Conservation (phyloP, 2,329 filamentous ascomycete species). For the Sarocladiaceae sp. region DNA sequence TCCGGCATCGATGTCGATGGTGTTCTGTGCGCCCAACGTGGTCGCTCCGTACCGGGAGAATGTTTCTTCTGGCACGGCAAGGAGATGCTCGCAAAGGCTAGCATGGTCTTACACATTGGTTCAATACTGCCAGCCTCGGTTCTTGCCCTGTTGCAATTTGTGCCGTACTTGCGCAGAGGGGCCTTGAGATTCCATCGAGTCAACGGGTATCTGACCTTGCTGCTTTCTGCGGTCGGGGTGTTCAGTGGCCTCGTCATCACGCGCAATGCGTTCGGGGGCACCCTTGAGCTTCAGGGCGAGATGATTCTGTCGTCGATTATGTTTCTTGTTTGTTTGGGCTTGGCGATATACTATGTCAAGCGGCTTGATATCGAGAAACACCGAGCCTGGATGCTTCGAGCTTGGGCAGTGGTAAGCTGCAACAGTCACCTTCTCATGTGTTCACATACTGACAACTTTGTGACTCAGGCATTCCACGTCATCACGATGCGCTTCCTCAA, state of each 20-base stretch:
- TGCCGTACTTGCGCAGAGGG: conserved; percentile 42
- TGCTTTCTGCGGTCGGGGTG: conserved; percentile 42
- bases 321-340: conserved; percentile 35
- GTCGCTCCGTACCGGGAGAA: conserved; percentile 15
- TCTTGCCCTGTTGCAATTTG: conserved; percentile 43
- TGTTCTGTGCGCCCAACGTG: conserved; percentile 6
- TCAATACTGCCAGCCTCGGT: conserved; percentile 40
- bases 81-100: conserved; percentile 24
- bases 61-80: conserved; percentile 29
- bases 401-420: conserved; percentile 42
- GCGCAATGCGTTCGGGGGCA: conserved; percentile 49
- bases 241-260: conserved; percentile 50
- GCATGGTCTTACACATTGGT: conserved; percentile 42
- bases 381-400: conserved; percentile 59
- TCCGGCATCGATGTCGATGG: conserved; percentile 37
- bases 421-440: neutral
- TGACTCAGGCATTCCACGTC: conserved; percentile 36
- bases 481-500: conserved; percentile 46
- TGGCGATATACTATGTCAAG: conserved; percentile 55
- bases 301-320: conserved; percentile 39
- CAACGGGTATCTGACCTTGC: conserved; percentile 51
- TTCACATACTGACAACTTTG: neutral
- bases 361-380: conserved; percentile 59
- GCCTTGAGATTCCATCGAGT: conserved; percentile 53
- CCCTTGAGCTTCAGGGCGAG: conserved; percentile 41